Evolutionary conservation across 169 alveolate genomes (phyloP).

Genomic region (Plasmodium fragile): DNA sequence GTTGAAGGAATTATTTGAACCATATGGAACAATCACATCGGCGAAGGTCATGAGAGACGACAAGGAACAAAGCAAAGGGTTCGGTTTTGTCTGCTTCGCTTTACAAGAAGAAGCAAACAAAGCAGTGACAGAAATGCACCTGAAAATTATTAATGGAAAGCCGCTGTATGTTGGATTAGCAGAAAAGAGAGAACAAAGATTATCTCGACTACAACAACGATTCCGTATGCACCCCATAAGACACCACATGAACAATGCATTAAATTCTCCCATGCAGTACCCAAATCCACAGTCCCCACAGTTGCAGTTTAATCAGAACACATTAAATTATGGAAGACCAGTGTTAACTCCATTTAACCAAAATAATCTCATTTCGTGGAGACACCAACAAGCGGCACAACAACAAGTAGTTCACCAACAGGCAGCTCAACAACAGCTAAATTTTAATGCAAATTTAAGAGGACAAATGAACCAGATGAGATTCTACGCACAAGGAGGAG

Average conservation of each 20-base stretch:
- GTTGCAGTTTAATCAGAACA: slow-evolving; percentile 63
- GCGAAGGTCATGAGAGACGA: slow-evolving; percentile 95
- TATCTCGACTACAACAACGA: slow-evolving; percentile 92
- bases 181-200: slow-evolving; percentile 93
- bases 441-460: slow-evolving; percentile 43
- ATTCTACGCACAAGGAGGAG: slow-evolving; percentile 51
- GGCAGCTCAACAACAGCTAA: slow-evolving; percentile 62
- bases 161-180: slow-evolving; percentile 96
- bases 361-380: slow-evolving; percentile 68
- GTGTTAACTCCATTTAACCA: slow-evolving; percentile 66
- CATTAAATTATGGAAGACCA: slow-evolving; percentile 75
- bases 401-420: slow-evolving; percentile 72
- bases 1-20: slow-evolving; percentile 90
- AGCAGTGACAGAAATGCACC: slow-evolving; percentile 97
- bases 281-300: slow-evolving; percentile 73
- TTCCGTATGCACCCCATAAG: slow-evolving; percentile 87
- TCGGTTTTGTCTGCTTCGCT: slow-evolving; percentile 97
- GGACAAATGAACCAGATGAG: slow-evolving; percentile 75
- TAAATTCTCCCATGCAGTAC: slow-evolving; percentile 77
- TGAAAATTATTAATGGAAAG: slow-evolving; percentile 90
- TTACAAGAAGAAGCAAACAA: slow-evolving; percentile 97
- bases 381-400: slow-evolving; percentile 76
- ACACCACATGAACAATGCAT: slow-evolving; percentile 79
- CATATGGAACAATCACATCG: slow-evolving; percentile 93
- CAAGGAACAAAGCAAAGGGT: slow-evolving; percentile 95